Conservation (phyloP, 352 stramenopile genomes). For the Halophytophthora batemanensis region DNA sequence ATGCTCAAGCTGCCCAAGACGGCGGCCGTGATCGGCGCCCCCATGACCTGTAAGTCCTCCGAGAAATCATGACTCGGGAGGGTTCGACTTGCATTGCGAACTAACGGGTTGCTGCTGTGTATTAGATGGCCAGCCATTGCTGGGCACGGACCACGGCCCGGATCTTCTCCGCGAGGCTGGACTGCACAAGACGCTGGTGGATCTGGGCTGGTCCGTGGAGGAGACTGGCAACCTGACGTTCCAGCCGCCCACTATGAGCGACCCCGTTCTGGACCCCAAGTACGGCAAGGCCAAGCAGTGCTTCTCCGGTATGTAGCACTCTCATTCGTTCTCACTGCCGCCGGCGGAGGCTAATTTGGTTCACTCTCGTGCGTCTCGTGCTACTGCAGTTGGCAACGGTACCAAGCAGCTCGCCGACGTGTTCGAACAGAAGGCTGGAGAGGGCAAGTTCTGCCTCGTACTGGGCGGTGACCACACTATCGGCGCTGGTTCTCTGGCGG, state of each 20-base stretch:
- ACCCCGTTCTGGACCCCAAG: constrained; percentile 63
- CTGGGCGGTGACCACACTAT: constrained; percentile 97
- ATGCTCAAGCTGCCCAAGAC: constrained; percentile 59
- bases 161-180: constrained; percentile 74
- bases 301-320: constrained; percentile 44
- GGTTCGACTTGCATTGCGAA: too few species aligned
- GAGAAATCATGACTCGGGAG: too few species aligned
- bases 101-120: constrained; percentile 1
- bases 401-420: constrained; percentile 70
- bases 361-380: not conserved
- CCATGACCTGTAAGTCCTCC: constrained; percentile 75
- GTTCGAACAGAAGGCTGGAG: constrained; percentile 86
- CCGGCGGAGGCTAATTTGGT: not conserved
- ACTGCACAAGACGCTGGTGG: constrained; percentile 74
- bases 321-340: not conserved
- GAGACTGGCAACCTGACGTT: constrained; percentile 84
- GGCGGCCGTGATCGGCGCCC: constrained; percentile 79
- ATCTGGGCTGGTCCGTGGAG: constrained; percentile 82
- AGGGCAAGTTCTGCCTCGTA: constrained; percentile 93
- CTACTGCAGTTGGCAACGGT: constrained; percentile 78
- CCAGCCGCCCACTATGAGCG: constrained; percentile 36
- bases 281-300: constrained; percentile 77
- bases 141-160: constrained; percentile 74
- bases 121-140: constrained; percentile 74
- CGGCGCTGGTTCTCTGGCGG: constrained; percentile 90